Percentiles rank a stretch among this genome's conserved stretches.
phyloP scores from a whole-genome alignment of 306 rosid genomes.

The Hylodesmum podocarpum region DNA sequence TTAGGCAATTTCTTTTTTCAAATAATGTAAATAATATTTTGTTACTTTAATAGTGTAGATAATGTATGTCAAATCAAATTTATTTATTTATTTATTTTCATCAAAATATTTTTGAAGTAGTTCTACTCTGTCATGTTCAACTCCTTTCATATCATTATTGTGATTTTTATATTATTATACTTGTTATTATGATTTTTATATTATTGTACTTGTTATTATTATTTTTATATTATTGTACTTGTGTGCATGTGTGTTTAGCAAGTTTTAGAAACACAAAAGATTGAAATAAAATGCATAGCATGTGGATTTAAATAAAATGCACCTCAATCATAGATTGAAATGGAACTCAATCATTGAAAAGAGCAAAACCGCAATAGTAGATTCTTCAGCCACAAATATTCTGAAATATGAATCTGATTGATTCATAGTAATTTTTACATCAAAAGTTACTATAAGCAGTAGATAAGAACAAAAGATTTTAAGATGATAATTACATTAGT shows the following conservation, averaged over 20 bases:
- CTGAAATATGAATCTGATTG: neutral
- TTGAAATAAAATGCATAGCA: too few relatives aligned
- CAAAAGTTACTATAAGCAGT: neutral
- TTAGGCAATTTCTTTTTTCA: too few relatives aligned
- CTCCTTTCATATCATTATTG: neutral
- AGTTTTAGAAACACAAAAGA: neutral
- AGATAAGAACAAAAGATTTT: neutral
- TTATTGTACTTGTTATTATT: neutral
- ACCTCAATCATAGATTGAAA: neutral
- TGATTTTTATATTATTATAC: neutral
- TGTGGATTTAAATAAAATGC: too few relatives aligned
- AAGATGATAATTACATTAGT: neutral
- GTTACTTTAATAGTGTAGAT: neutral
- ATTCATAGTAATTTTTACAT: neutral
- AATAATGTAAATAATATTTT: neutral
- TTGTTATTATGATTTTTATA: neutral
- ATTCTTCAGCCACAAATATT: neutral
- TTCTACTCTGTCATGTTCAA: neutral
- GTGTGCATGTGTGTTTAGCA: neutral
- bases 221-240: neutral
- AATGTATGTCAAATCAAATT: neutral
- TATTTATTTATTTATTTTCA: neutral
- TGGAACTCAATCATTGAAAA: too few relatives aligned
- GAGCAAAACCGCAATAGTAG: neutral
- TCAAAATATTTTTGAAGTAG: neutral